phyloP scores from a whole-genome alignment of 345 rosid species.

The Turritis glabra region DNA sequence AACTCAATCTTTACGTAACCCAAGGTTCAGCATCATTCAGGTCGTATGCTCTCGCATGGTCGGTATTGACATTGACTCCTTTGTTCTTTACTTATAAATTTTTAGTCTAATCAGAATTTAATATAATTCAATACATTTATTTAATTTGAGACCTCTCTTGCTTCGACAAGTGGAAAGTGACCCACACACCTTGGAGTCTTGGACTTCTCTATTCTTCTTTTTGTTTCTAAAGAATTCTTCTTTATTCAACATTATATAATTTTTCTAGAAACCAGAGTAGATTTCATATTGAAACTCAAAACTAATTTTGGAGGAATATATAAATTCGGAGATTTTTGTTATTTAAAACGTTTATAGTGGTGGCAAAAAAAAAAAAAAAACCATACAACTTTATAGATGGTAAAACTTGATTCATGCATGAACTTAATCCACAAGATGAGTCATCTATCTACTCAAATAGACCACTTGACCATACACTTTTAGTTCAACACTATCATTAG shows the following conservation, averaged over 20 bases:
- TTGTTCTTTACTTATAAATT: not conserved
- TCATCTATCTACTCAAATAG: too few relatives aligned
- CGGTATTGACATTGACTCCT: slow-evolving; percentile 28
- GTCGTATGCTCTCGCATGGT: slow-evolving; percentile 18
- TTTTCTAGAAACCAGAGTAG: too few relatives aligned
- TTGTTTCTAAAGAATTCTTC: not conserved
- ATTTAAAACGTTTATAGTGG: too few relatives aligned
- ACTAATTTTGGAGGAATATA: too few relatives aligned
- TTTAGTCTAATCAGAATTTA: not conserved
- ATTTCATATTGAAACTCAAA: too few relatives aligned
- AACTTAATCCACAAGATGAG: too few relatives aligned
- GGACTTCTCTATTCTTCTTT: slow-evolving; percentile 12
- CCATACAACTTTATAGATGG: too few relatives aligned
- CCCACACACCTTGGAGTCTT: slow-evolving; percentile 12
- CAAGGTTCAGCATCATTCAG: not conserved
- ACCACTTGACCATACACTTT: too few relatives aligned
- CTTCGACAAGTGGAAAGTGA: slow-evolving; percentile 28
- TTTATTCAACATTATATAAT: not conserved
- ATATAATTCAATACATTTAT: not conserved
- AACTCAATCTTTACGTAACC: not conserved
- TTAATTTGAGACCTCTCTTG: slow-evolving; percentile 12
- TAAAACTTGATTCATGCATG: too few relatives aligned
- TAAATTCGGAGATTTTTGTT: too few relatives aligned
- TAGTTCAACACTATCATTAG: too few relatives aligned
- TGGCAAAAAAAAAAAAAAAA: too few relatives aligned